A percentile compares a stretch with the other conserved stretches of the same genome.
These are phyloP conservation scores for Botryobasidium botryosum DNA, from an alignment of 768 basidiomycete species.

Conservation along the genomic window DNA sequence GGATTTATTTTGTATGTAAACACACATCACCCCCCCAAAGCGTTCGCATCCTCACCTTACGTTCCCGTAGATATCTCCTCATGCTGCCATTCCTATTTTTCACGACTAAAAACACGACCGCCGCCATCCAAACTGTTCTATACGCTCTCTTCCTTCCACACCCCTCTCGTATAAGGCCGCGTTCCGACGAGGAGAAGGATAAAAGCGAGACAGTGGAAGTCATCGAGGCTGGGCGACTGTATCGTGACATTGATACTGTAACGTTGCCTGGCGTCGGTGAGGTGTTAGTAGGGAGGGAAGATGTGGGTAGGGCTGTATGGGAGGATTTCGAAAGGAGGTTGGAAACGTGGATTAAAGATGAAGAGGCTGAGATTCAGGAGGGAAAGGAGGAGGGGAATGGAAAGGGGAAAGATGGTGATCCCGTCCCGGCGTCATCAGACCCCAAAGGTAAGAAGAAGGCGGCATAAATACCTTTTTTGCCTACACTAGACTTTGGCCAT, in stretches of 20 bases:
- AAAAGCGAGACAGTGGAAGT: conserved; percentile 1
- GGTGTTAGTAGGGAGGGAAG: conserved; percentile 38
- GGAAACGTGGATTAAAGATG: no score
- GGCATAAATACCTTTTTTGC: no score
- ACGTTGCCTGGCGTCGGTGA: conserved; percentile 39
- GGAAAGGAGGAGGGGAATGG: conserved; percentile 30
- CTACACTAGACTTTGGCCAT: no score
- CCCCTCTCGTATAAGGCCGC: neutral
- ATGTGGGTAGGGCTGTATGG: conserved; percentile 32
- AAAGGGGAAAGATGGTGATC: conserved; percentile 18
- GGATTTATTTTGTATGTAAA: conserved; percentile 33
- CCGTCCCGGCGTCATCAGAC: no score
- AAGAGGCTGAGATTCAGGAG: conserved; percentile 35
- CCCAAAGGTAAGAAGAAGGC: no score
- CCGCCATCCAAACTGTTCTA: conserved; percentile 57
- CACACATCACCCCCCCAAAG: neutral
- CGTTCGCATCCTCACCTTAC: neutral
- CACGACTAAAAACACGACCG: conserved; percentile 46
- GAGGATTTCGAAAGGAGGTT: conserved; percentile 42
- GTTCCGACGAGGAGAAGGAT: conserved; percentile 4
- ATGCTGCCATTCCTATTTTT: conserved; percentile 50
- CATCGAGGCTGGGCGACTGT: conserved; percentile 5
- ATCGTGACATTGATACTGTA: conserved; percentile 6
- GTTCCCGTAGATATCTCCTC: conserved; percentile 38
- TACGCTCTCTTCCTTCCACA: conserved; percentile 62